Conservation (phyloP, 2,329 filamentous ascomycete genomes). For the Colletotrichum liriopes region DNA sequence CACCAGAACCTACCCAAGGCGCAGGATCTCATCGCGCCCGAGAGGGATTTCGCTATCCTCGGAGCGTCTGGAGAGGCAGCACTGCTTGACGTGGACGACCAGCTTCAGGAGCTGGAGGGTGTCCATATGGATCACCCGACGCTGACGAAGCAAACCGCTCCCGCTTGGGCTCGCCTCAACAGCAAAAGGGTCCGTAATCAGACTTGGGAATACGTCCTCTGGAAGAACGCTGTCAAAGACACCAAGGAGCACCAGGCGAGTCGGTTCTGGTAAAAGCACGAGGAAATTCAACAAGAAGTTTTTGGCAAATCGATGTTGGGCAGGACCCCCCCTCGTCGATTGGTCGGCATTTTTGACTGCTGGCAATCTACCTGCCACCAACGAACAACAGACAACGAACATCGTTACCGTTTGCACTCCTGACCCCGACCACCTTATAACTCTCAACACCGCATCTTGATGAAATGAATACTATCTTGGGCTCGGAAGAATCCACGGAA, state of each 20-base stretch:
- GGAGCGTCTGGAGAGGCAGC: slow-evolving; percentile 9
- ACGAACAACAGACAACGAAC: not conserved
- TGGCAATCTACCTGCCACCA: not conserved
- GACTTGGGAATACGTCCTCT: slow-evolving; percentile 21
- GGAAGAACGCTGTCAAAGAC: slow-evolving; percentile 1
- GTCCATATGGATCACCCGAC: slow-evolving; percentile 5
- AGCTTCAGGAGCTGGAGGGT: not conserved
- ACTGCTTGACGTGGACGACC: not conserved
- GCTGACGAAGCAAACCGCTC: not conserved
- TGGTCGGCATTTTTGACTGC: no score
- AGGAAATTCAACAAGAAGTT: not conserved
- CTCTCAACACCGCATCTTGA: not conserved
- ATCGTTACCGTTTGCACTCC: not conserved
- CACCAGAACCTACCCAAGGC: slow-evolving; percentile 1
- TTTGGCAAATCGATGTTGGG: no score
- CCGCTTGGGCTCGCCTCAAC: not conserved
- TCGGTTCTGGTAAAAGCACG: slow-evolving; percentile 22
- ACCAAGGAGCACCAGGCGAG: not conserved
- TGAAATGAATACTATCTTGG: not conserved
- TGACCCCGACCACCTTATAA: not conserved
- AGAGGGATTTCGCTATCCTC: slow-evolving; percentile 3
- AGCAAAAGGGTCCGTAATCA: not conserved
- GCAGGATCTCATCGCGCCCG: not conserved
- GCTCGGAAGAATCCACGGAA: not conserved
- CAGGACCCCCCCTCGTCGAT: not conserved